Conservation (phyloP, 192 early-diverging fungal genomes). For the Cladochytrium replicatum region DNA sequence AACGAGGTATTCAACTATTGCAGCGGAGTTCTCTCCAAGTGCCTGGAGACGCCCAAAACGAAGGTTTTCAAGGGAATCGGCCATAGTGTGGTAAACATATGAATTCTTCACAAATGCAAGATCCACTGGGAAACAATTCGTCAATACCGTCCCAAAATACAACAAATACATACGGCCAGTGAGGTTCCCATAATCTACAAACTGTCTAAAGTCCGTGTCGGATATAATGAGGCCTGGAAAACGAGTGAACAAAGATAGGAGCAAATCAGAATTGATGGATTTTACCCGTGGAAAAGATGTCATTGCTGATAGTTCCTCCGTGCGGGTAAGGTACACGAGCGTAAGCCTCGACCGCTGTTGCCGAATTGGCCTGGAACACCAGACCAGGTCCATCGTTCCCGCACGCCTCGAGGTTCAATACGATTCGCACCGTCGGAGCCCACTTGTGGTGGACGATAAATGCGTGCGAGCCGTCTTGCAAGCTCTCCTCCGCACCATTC, state of each 20-base stretch:
- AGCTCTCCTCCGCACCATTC: slow-evolving; percentile 67
- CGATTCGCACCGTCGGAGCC: slow-evolving; percentile 35
- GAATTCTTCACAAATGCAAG: slow-evolving; percentile 62
- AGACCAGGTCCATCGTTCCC: slow-evolving; percentile 58
- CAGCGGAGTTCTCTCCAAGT: slow-evolving; percentile 57
- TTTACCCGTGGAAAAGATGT: not conserved
- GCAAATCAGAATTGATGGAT: not conserved
- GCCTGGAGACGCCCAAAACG: slow-evolving; percentile 56
- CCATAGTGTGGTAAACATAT: slow-evolving; percentile 58
- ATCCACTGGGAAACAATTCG: slow-evolving; percentile 20
- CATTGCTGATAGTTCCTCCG: slow-evolving; percentile 20
- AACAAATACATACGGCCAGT: no score
- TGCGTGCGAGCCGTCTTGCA: slow-evolving; percentile 66
- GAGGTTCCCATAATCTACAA: slow-evolving; percentile 57
- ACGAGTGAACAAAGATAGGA: not conserved
- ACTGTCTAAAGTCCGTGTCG: slow-evolving; percentile 70
- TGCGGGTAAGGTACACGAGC: slow-evolving; percentile 52
- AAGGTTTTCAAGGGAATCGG: slow-evolving; percentile 47
- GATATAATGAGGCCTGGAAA: slow-evolving; percentile 47
- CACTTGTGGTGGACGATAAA: slow-evolving; percentile 52
- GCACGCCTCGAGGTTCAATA: slow-evolving; percentile 71
- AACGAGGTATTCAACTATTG: slow-evolving; percentile 40
- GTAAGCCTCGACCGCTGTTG: slow-evolving; percentile 59
- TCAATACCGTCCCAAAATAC: slow-evolving; percentile 3
- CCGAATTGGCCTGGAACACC: slow-evolving; percentile 66